Base-by-base conservation (phyloP, 2,329 filamentous ascomycete genomes). In the Cladosporium sphaerospermum region DNA sequence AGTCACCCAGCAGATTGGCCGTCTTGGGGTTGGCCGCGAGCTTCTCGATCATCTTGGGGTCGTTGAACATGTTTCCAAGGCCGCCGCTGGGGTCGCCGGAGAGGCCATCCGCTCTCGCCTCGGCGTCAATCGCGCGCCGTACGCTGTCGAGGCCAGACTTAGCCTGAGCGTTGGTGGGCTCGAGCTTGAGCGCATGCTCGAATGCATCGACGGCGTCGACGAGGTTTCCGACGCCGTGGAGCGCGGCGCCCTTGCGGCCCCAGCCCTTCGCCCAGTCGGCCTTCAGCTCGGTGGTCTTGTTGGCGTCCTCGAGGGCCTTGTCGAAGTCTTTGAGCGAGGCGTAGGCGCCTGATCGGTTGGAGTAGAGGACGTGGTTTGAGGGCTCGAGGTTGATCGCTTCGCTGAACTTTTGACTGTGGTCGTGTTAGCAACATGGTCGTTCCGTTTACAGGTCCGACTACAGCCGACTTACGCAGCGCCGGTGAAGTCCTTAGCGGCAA, bases 241-340 rank as follows among this genome's bases (percentile, higher is more conserved):
- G 79, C 53, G 93, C 93, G 58, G 90, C 86, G 61, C 92, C 93
- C 72, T 96, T 96, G 56, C 93, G 85, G 55, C 88, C 86, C 86
- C 89, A 96, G 61, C 93, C 93, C 75, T 97, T 97, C 56, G 89
- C 84, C 93, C 93, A 99, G 77, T 97, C 93, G 10, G 92, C 87
- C 79, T 99, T 97, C 71, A 99, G 78, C 73, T 95, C 83, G 52
- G 87, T 95, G 3, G 89, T 93, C 80, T 96, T 96, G 68, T 85
- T 85, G 54, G 93, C 93, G 78, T 99, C 93, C 58, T 86, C 79
- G 23, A 97, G 76, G 16, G 93, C 93, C 61, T 86, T 81, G 59
- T 87, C 77, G 78, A 88, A 99, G 55, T 97, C 83, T 71, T 85
- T 89, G 73, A 96, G 87, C 50, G 93, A 96, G 42, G 92, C 89